Evolutionary conservation across 306 rosid genomes (phyloP).

Genomic region (Adenanthera pavonina): DNA sequence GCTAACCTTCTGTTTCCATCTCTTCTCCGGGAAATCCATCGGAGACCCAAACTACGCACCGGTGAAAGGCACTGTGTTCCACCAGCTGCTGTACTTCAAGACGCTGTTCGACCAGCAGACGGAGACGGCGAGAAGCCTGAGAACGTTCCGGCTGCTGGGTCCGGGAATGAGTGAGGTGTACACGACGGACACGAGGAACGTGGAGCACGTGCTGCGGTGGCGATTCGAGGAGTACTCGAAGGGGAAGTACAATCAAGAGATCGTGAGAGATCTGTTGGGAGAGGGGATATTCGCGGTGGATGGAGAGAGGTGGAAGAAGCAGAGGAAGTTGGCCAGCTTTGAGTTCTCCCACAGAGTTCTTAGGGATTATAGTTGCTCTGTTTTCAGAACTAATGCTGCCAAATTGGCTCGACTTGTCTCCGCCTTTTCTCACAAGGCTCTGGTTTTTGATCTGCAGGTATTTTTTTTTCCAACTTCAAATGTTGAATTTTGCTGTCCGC

Average conservation of each 20-base stretch:
- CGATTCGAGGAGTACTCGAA: conserved; percentile 56
- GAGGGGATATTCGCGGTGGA: conserved; percentile 71
- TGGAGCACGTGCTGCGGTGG: conserved; percentile 64
- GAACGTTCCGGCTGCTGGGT: conserved; percentile 56
- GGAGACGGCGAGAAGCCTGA: conserved; percentile 42
- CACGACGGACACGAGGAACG: conserved; percentile 55
- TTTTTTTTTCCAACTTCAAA: neutral
- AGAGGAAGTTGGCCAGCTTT: conserved; percentile 67
- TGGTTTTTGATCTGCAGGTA: conserved; percentile 72
- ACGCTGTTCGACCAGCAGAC: conserved; percentile 53
- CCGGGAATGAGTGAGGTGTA: conserved; percentile 50
- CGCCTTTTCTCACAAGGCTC: conserved; percentile 36
- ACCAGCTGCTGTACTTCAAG: conserved; percentile 52
- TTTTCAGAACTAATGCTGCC: conserved; percentile 57
- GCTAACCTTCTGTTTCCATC: conserved; percentile 32
- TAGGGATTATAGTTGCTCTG: conserved; percentile 64
- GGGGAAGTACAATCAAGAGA: conserved; percentile 49
- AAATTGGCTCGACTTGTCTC: conserved; percentile 54
- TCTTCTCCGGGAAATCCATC: conserved; percentile 59
- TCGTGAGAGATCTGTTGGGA: conserved; percentile 55
- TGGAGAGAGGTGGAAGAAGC: conserved; percentile 71
- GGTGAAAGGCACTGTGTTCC: conserved; percentile 59
- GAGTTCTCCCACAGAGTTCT: conserved; percentile 75
- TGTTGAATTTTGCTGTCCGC: neutral
- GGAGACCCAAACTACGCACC: conserved; percentile 58